Percentiles rank a stretch among this genome's conserved stretches.
These are phyloP conservation scores for Saccharum hybrid DNA, from an alignment of 202 grass and related monocot genomes.

Conservation along the genomic window DNA sequence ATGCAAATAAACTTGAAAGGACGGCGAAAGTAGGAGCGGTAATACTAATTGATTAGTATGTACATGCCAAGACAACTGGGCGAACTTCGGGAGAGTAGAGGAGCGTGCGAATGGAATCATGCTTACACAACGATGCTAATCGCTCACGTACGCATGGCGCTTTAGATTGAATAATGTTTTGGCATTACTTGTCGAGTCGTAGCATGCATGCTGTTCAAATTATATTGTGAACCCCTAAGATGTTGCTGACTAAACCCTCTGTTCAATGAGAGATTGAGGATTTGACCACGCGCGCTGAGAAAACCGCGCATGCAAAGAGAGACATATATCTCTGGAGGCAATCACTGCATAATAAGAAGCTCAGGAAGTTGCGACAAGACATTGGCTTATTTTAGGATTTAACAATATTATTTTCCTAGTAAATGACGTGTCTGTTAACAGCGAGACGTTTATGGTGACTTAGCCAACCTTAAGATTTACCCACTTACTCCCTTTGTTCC, in stretches of 20 bases:
- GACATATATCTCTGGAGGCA: too few species aligned
- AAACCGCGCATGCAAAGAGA: too few species aligned
- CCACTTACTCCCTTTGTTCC: too few species aligned
- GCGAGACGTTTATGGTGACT: too few species aligned
- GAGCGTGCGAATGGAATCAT: constrained; percentile 1
- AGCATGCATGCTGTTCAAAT: background rate
- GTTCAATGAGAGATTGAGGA: background rate
- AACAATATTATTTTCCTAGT: background rate
- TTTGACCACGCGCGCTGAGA: background rate
- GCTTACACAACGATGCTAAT: background rate
- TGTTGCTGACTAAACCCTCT: background rate
- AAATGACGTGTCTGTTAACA: too few species aligned
- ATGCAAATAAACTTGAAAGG: too few species aligned
- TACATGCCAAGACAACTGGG: background rate
- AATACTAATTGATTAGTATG: too few species aligned
- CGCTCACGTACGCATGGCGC: background rate
- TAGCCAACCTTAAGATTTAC: too few species aligned
- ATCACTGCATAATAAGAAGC: too few species aligned
- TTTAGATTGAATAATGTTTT: background rate
- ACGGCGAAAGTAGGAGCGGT: too few species aligned
- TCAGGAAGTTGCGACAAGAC: too few species aligned
- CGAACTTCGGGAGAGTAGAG: background rate
- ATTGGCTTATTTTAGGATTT: too few species aligned
- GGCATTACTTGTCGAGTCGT: background rate
- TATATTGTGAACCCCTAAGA: background rate